phyloP scores from a whole-genome alignment of 371 early-diverging fungal genomes.

The Saksenaea vasiformis region DNA sequence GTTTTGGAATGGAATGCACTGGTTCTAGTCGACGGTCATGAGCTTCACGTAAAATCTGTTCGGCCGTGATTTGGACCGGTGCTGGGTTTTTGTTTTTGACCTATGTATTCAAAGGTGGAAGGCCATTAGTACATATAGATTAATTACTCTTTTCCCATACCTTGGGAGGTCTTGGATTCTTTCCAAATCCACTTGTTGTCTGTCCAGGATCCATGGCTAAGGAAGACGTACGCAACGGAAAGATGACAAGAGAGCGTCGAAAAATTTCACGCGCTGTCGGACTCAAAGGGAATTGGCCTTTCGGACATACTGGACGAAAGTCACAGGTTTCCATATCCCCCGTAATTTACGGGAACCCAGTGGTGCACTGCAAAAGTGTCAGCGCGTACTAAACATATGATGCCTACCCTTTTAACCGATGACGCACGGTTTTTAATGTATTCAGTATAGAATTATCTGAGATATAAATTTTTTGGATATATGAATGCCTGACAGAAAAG shows the following conservation, averaged over 20 bases:
- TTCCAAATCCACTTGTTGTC: constrained; percentile 44
- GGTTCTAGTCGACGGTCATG: constrained; percentile 83
- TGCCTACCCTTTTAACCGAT: too few species aligned
- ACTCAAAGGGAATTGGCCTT: too few species aligned
- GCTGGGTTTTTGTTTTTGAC: constrained; percentile 98
- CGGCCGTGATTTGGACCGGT: constrained; percentile 98
- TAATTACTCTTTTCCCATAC: constrained; percentile 18
- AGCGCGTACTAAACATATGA: too few species aligned
- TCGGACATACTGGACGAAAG: too few species aligned
- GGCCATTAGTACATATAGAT: neutral
- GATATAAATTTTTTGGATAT: too few species aligned
- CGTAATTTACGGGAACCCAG: too few species aligned
- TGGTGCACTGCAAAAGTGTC: too few species aligned
- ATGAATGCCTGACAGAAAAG: too few species aligned
- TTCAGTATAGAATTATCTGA: too few species aligned
- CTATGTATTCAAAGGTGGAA: constrained; percentile 34
- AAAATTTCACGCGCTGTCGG: too few species aligned
- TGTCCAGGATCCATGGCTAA: constrained; percentile 44
- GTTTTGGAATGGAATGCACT: constrained; percentile 76
- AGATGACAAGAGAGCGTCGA: neutral
- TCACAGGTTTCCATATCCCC: too few species aligned
- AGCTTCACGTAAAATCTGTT: constrained; percentile 96
- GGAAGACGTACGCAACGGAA: neutral
- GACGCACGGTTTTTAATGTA: too few species aligned
- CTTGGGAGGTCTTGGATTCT: constrained; percentile 59